Percentiles rank a stretch among this genome's conserved stretches.
These are phyloP conservation scores for Mortierella sp. DNA, from an alignment of 371 early-diverging fungal species.

Conservation along the genomic window DNA sequence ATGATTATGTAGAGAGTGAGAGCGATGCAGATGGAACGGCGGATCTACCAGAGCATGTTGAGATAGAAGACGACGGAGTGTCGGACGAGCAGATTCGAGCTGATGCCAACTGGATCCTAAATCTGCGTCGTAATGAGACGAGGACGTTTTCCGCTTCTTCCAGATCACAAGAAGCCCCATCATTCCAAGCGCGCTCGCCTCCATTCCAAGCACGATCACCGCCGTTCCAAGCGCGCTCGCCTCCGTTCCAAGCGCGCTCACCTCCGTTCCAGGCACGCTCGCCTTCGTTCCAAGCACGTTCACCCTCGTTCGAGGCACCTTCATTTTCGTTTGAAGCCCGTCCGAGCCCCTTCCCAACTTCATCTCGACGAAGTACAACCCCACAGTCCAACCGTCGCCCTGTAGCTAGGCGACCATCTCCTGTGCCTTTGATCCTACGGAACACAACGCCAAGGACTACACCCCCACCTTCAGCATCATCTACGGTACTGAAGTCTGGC, in stretches of 20 bases:
- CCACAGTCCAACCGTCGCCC: slow-evolving; percentile 18
- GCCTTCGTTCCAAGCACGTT: slow-evolving; percentile 3
- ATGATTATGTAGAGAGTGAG: slow-evolving; percentile 39
- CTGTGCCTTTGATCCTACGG: slow-evolving; percentile 24
- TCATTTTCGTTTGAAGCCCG: slow-evolving; percentile 23
- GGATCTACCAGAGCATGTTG: slow-evolving; percentile 19
- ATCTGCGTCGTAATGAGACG: slow-evolving; percentile 11
- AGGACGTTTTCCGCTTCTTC: background rate
- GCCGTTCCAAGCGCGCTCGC: background rate
- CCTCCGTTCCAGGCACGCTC: background rate
- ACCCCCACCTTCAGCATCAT: slow-evolving; percentile 9
- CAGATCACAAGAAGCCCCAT: slow-evolving; percentile 11
- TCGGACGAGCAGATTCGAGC: slow-evolving; percentile 22
- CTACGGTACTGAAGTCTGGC: background rate
- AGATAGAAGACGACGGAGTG: slow-evolving; percentile 26
- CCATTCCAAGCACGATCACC: background rate
- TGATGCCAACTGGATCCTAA: slow-evolving; percentile 25
- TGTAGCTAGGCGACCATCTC: slow-evolving; percentile 28
- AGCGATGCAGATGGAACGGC: slow-evolving; percentile 39
- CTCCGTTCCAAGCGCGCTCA: slow-evolving; percentile 17
- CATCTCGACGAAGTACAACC: slow-evolving; percentile 21
- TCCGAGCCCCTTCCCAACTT: slow-evolving; percentile 20
- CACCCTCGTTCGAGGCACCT: slow-evolving; percentile 15
- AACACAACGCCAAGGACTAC: background rate
- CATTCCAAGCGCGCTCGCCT: slow-evolving; percentile 6